phyloP scores from a whole-genome alignment of 2,329 filamentous ascomycete genomes.

The Thelonectria blattea region DNA sequence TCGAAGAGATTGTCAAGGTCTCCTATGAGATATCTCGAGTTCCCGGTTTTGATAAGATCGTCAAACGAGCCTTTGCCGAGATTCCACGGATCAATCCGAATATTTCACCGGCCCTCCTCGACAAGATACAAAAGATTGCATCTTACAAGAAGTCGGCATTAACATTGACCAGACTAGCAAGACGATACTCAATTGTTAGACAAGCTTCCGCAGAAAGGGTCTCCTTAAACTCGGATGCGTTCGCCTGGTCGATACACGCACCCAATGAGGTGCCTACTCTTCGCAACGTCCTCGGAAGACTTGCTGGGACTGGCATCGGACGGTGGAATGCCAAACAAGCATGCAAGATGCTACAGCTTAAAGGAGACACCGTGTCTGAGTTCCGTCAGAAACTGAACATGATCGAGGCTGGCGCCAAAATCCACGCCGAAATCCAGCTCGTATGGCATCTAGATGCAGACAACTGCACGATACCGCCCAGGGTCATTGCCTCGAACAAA shows the following conservation, averaged over 20 bases:
- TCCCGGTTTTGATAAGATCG: constrained; percentile 7
- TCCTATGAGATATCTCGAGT: constrained; percentile 16
- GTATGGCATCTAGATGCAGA: constrained; percentile 24
- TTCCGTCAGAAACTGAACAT: neutral
- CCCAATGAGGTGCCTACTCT: neutral
- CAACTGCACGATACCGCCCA: constrained; percentile 8
- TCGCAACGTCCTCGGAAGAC: neutral
- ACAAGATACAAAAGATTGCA: constrained; percentile 26
- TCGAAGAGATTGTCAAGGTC: constrained; percentile 12
- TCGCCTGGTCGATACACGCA: neutral
- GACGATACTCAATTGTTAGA: neutral
- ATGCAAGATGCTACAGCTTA: neutral
- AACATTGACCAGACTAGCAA: constrained; percentile 16
- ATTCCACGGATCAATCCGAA: constrained; percentile 4
- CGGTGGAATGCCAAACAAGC: constrained; percentile 1
- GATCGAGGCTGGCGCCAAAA: constrained; percentile 9
- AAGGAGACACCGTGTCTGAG: neutral
- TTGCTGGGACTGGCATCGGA: constrained; percentile 3
- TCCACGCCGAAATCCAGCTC: constrained; percentile 35
- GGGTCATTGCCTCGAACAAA: constrained; percentile 32
- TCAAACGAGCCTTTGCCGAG: constrained; percentile 1
- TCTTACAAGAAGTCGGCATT: constrained; percentile 22
- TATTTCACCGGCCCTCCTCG: constrained; percentile 10
- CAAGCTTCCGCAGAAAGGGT: neutral
- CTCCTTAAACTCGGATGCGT: neutral